These are phyloP conservation scores for Russula brevipes DNA, from an alignment of 768 basidiomycete genomes.

Conservation along the genomic window DNA sequence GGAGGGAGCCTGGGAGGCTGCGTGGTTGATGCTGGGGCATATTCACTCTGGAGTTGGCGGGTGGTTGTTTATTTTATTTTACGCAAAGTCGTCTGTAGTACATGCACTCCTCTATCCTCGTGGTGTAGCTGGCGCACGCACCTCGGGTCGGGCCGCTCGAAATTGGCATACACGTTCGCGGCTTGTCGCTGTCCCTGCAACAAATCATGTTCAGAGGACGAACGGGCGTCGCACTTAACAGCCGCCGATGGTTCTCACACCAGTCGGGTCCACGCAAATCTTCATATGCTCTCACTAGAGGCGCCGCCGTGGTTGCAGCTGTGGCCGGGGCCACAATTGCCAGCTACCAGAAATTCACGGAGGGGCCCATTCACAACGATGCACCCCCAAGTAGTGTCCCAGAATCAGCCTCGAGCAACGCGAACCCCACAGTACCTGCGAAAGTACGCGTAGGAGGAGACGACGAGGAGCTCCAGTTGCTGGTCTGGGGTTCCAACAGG, in stretches of 20 bases:
- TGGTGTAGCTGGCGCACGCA: background rate
- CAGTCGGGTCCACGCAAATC: background rate
- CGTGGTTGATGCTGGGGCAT: background rate
- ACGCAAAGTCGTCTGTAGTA: background rate
- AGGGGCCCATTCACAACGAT: slow-evolving; percentile 35
- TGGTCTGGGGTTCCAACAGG: slow-evolving; percentile 78
- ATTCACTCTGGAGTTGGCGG: background rate
- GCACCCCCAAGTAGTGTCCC: slow-evolving; percentile 22
- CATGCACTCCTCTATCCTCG: background rate
- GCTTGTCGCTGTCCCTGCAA: background rate
- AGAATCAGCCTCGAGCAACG: background rate
- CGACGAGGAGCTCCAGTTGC: slow-evolving; percentile 30
- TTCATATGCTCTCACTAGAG: slow-evolving; percentile 3
- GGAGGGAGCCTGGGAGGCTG: slow-evolving; percentile 5
- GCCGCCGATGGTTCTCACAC: slow-evolving; percentile 10
- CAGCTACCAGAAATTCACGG: slow-evolving; percentile 6
- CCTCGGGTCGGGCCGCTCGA: background rate
- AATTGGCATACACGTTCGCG: background rate
- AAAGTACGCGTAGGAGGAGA: slow-evolving; percentile 21
- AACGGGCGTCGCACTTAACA: background rate
- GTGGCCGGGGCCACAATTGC: slow-evolving; percentile 4
- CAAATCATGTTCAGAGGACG: slow-evolving; percentile 16
- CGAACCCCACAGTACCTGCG: slow-evolving; percentile 5
- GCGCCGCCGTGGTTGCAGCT: slow-evolving; percentile 9
- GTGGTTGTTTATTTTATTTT: background rate